phyloP scores from a whole-genome alignment of 2,329 filamentous ascomycete genomes.

The Coleophoma eucalyptorum region DNA sequence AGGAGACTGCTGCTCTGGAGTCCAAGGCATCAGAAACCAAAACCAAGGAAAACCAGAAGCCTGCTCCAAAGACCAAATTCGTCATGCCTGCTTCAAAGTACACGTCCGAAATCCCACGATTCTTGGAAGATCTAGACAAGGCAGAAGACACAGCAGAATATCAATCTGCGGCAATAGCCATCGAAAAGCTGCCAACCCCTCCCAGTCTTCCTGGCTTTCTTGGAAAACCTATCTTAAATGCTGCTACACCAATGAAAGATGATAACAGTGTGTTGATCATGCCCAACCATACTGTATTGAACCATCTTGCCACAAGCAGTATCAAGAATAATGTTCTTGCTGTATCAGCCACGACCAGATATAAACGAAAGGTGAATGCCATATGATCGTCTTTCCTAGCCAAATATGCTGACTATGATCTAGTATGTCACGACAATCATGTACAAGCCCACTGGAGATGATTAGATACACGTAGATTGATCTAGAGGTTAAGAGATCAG shows the following conservation, averaged over 20 bases:
- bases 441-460: conserved; percentile 76
- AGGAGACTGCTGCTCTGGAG: conserved; percentile 16
- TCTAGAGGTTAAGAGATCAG: too few species aligned
- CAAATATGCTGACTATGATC: not conserved
- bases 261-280: conserved; percentile 96
- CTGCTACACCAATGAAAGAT: conserved; percentile 88
- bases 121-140: conserved; percentile 82
- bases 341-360: conserved; percentile 94
- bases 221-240: conserved; percentile 91
- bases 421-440: conserved; percentile 97
- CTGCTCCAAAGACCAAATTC: conserved; percentile 47
- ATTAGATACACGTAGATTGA: conserved; percentile 17
- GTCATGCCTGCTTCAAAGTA: conserved; percentile 58
- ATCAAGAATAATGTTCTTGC: conserved; percentile 96
- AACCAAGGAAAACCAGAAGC: conserved; percentile 27
- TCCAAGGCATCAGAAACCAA: conserved; percentile 29
- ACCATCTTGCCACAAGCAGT: conserved; percentile 94
- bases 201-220: conserved; percentile 87
- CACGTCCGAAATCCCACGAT: conserved; percentile 73
- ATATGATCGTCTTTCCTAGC: not conserved
- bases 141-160: conserved; percentile 74
- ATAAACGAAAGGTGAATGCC: conserved; percentile 83
- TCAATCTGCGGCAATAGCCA: conserved; percentile 69
- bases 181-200: conserved; percentile 76
- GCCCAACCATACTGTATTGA: conserved; percentile 95